A percentile compares a stretch with the other conserved stretches of the same genome.
phyloP scores from a whole-genome alignment of 371 early-diverging fungal genomes.

The Synchytrium microbalum region DNA sequence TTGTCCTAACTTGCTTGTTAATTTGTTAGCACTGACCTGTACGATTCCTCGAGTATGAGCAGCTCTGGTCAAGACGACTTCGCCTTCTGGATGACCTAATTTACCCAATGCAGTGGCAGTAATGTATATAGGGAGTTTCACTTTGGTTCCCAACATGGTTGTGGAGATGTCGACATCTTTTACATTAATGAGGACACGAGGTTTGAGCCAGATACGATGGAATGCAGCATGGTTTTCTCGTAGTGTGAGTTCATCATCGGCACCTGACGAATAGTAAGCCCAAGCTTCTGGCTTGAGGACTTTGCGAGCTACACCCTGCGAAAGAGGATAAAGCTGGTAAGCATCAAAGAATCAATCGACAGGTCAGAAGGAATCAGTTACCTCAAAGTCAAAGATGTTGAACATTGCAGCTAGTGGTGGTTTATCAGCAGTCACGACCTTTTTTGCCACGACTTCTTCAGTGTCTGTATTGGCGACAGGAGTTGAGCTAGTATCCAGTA shows the following conservation, averaged over 20 bases:
- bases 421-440: slow-evolving; percentile 31
- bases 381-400: slow-evolving; percentile 67
- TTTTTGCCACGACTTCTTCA: no score
- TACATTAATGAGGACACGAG: slow-evolving; percentile 40
- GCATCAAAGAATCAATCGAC: not conserved
- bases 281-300: slow-evolving; percentile 60
- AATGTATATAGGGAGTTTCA: slow-evolving; percentile 35
- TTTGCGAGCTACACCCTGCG: slow-evolving; percentile 48
- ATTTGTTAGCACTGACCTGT: no score
- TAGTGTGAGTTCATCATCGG: slow-evolving; percentile 77
- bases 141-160: slow-evolving; percentile 23
- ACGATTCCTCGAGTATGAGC: slow-evolving; percentile 36
- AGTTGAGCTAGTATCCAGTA: no score
- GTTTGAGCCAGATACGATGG: slow-evolving; percentile 53
- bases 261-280: slow-evolving; percentile 79
- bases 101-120: slow-evolving; percentile 51
- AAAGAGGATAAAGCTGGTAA: not conserved
- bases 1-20: no score
- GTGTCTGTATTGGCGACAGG: no score
- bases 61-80: slow-evolving; percentile 59
- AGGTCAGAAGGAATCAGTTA: not conserved
- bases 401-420: slow-evolving; percentile 56
- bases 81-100: slow-evolving; percentile 70
- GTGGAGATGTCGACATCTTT: slow-evolving; percentile 24
- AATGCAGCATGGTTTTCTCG: slow-evolving; percentile 68